phyloP scores from a whole-genome alignment of 495 filamentous ascomycete genomes.

The Penicillium maclennaniae region DNA sequence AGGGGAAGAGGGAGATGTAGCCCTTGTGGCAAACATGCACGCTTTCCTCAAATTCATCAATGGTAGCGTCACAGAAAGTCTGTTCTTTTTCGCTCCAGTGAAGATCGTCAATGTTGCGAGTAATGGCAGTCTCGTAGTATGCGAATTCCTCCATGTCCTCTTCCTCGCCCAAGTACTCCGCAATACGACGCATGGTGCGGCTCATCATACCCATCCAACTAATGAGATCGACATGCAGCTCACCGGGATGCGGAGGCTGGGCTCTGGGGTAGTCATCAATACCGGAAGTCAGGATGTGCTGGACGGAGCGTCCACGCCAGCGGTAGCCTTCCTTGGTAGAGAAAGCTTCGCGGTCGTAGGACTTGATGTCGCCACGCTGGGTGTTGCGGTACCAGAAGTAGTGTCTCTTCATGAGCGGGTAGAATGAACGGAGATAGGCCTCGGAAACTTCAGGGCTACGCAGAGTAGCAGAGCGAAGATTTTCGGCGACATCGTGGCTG shows the following conservation, averaged over 20 bases:
- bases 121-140: constrained; percentile 73
- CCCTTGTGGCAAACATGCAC: constrained; percentile 91
- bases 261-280: constrained; percentile 94
- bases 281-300: constrained; percentile 87
- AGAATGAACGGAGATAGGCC: constrained; percentile 73
- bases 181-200: constrained; percentile 72
- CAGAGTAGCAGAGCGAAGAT: constrained; percentile 54
- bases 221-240: constrained; percentile 92
- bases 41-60: constrained; percentile 93
- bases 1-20: constrained; percentile 92
- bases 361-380: constrained; percentile 83
- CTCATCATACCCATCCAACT: constrained; percentile 98
- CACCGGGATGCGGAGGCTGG: constrained; percentile 95
- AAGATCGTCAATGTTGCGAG: constrained; percentile 85
- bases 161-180: constrained; percentile 60
- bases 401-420: constrained; percentile 88
- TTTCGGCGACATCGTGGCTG: constrained; percentile 24
- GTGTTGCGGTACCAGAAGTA: constrained; percentile 94
- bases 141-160: constrained; percentile 72
- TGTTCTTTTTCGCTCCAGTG: constrained; percentile 81
- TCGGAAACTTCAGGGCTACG: constrained; percentile 64
- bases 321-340: constrained; percentile 87
- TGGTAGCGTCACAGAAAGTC: constrained; percentile 90
- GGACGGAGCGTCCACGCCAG: constrained; percentile 86
- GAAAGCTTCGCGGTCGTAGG: constrained; percentile 83